Evolutionary conservation across 129 eudicot genomes (phyloP), one percentile per base, ranked within the genome.

Genomic region (Heracleum sosnowskyi): DNA sequence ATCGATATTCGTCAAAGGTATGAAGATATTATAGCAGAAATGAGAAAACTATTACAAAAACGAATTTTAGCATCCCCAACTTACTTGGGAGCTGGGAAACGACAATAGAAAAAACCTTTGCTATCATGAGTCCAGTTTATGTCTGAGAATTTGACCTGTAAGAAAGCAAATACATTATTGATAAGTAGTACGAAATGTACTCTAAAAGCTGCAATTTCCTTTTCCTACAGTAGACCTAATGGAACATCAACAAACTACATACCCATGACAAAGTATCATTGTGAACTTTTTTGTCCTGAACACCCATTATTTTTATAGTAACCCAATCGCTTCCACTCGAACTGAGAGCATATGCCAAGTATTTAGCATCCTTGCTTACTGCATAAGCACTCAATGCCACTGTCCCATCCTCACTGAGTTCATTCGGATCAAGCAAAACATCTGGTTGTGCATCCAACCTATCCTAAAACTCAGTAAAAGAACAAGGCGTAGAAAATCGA

Each of bases 281-380:
- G 88, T 82, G 89, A 24, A 84, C 88, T 26, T 40, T 79, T 78
- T 87, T 88, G 86, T 89, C 95, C 12, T 92, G 92, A 76, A 92
- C 78, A 57, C 82, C 83, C 92, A 88, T 90, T 64, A 96, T 94
- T 88, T 89, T 96, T 42, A 96, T 86, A 16, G 96, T 90, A 36
- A 92, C 96, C 99, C 99, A 96, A 79, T 96, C 99, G 64, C 99
- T 96, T 76, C 99, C 99, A 82, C 97, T 96, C 42, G 89, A 80
- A 87, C 99, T 96, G 79, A 89, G 88, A 55, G 87, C 94, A 81
- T 96, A 96, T 0, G 92, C 99, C 84, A 96, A 74, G 75, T 88
- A 89, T 83, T 96, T 89, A 26, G 97, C 99, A 90, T 96, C 97
- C 84, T 96, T 96, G 84, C 99, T 96, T 77, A 92, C 97, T 18